phyloP scores from a whole-genome alignment of 352 stramenopile species.

The Vaucheria bursata region DNA sequence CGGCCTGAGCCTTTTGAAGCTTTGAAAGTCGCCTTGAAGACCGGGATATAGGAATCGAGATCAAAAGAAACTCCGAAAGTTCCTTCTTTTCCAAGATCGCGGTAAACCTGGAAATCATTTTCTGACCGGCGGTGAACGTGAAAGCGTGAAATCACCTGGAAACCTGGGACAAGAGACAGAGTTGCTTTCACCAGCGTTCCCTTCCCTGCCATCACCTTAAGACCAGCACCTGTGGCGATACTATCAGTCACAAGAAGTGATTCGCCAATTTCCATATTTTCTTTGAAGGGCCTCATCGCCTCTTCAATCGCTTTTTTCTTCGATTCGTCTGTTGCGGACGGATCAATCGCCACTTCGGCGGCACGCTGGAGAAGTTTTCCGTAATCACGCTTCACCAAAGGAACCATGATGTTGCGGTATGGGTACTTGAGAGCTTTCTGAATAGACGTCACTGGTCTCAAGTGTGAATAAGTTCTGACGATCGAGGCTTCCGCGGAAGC shows the following conservation, averaged over 20 bases:
- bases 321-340: neutral
- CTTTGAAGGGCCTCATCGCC: neutral
- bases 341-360: neutral
- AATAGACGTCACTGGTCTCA: neutral
- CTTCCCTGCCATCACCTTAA: no score
- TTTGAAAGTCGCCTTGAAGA: no score
- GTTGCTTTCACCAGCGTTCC: no score
- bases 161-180: no score
- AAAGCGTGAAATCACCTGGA: no score
- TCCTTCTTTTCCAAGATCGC: no score
- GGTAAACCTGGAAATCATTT: no score
- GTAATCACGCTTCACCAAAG: neutral
- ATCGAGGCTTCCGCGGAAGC: neutral
- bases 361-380: neutral
- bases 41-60: no score
- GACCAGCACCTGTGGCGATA: no score
- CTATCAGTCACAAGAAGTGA: neutral
- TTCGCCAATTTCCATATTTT: neutral
- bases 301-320: neutral
- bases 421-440: neutral
- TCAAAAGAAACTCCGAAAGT: no score
- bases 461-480: neutral
- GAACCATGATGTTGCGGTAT: neutral
- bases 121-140: no score
- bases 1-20: no score